These are phyloP conservation scores for Pinus taeda DNA, from an alignment of 75 land plant species.

Conservation along the genomic window DNA sequence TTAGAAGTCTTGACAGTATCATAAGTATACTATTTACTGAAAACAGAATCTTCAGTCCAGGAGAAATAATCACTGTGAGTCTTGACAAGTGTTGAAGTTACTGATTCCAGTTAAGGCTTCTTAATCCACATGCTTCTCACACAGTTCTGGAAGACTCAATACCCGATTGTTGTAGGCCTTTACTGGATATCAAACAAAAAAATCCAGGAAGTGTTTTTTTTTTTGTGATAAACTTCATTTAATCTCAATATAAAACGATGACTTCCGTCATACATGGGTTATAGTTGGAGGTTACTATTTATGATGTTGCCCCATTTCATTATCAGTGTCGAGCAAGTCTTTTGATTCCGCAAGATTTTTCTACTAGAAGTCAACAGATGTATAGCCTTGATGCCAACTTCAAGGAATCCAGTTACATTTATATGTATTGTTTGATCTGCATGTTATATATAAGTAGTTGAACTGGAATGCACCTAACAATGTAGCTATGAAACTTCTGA, in stretches of 20 bases:
- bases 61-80: conserved; percentile 12
- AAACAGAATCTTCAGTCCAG: too few relatives aligned
- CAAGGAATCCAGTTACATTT: neutral
- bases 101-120: neutral
- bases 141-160: too few relatives aligned
- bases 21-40: neutral
- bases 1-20: neutral
- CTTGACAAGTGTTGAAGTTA: conserved; percentile 18
- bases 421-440: neutral
- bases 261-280: too few relatives aligned
- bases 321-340: neutral
- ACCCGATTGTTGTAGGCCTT: neutral
- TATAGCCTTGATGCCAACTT: neutral
- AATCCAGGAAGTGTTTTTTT: neutral
- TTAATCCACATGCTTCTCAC: too few relatives aligned
- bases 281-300: neutral
- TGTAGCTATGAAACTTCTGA: neutral
- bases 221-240: too few relatives aligned
- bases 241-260: too few relatives aligned
- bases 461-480: neutral
- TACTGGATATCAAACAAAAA: neutral
- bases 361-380: neutral
- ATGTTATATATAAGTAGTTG: neutral
- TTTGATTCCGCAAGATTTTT: neutral
- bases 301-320: neutral